Base-by-base conservation (phyloP, 192 early-diverging fungal species). In the Podila verticillata region DNA sequence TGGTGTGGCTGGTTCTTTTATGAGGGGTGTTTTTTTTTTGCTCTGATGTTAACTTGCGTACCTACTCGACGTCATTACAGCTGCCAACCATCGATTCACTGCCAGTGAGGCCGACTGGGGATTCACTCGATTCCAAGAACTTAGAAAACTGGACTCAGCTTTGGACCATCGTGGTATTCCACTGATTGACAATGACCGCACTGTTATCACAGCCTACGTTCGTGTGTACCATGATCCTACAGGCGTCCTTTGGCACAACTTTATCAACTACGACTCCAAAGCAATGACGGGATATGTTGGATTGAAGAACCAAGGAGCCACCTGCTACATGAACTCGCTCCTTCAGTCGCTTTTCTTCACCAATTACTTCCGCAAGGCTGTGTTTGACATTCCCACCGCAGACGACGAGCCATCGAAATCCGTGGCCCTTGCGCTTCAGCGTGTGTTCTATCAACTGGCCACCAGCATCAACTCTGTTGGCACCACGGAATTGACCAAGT, bases 251-350 rank as follows among this genome's bases (percentile, higher is more conserved):
- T 99, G 97, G 97, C 95, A 97, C 85, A 95, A 93, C 75, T 96
- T 99, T 82, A 75, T 87, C 48, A 88, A 97, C 74, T 97, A 95
- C 85, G 94, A 96, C 75, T 98, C 97, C 35, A 95, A 94, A 80
- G 89, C 90, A 64, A 87, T 91, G 77, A 96, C 96, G 30, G 97
- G 98, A 17, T 96, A 87, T 82, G 95, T 98, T 35, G 98, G 97
- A 0, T 84, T 99, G 66, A 94, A 93, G 70, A 99, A 99, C 82
- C 97, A 98, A 83, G 98, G 96, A 22, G 96, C 97, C 1, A 99
- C 98, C 0, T 97, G 98, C 84, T 99, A 99, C 82, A 97, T 99
- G 96, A 99, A 98, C 87, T 97, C 96, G 58, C 86, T 98, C 22
- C 88, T 99, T 47, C 98, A 99, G 74, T 96, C 95, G 24, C 86